A percentile compares a stretch with the other conserved stretches of the same genome.
Evolutionary conservation across 2,329 filamentous ascomycete species (phyloP).

Genomic region (Fusarium goolgardi): DNA sequence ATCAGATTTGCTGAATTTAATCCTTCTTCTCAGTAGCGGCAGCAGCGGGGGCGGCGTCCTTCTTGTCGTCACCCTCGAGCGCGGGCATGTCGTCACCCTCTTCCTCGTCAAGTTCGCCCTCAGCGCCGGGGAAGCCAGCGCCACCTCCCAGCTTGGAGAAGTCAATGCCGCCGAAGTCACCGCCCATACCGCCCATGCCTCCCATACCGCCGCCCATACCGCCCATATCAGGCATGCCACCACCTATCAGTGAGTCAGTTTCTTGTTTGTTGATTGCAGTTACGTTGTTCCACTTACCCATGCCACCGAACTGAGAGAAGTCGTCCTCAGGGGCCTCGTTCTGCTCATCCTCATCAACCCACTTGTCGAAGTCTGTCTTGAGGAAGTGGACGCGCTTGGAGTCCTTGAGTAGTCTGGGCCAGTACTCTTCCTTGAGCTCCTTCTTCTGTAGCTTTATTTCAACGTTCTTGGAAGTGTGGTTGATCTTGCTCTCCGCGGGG

Average conservation of each 20-base stretch:
- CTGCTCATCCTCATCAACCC: constrained; percentile 99
- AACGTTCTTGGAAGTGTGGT: constrained; percentile 89
- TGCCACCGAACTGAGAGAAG: constrained; percentile 73
- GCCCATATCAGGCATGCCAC: constrained; percentile 64
- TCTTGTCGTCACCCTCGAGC: constrained; percentile 72
- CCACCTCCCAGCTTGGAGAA: constrained; percentile 87
- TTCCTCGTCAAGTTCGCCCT: constrained; percentile 64
- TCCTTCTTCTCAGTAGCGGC: constrained; percentile 56
- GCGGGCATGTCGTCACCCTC: constrained; percentile 84
- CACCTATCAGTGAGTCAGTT: constrained; percentile 53
- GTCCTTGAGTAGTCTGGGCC: constrained; percentile 94
- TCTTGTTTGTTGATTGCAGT: neutral
- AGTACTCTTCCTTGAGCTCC: constrained; percentile 93
- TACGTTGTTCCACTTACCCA: constrained; percentile 62
- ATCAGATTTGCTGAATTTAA: constrained; percentile 41
- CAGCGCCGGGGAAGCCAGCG: constrained; percentile 65
- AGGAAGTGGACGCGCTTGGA: constrained; percentile 91
- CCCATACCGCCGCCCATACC: constrained; percentile 57
- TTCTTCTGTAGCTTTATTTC: constrained; percentile 97
- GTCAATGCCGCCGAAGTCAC: constrained; percentile 88
- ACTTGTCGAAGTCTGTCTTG: constrained; percentile 99
- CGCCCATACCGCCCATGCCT: constrained; percentile 63
- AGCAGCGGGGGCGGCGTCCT: constrained; percentile 51
- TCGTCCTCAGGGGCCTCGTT: constrained; percentile 89
- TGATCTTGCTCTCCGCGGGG: constrained; percentile 81